phyloP scores from a whole-genome alignment of 345 rosid species.

The Citrus australasica region DNA sequence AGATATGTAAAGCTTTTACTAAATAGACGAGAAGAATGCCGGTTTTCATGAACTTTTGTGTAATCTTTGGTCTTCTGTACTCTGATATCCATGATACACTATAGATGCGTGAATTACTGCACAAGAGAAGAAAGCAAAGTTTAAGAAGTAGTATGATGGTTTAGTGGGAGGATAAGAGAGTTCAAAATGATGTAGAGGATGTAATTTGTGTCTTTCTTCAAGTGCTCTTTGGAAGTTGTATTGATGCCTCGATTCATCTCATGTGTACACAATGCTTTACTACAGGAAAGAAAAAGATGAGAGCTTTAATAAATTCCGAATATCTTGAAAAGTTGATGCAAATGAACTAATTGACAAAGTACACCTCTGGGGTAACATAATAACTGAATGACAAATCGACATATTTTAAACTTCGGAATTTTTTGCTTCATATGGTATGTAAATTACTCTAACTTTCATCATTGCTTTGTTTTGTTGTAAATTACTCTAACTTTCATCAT shows the following conservation, averaged over 20 bases:
- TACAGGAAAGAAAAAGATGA: not conserved
- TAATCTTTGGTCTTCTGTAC: not conserved
- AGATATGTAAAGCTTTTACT: not conserved
- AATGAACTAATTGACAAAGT: not conserved
- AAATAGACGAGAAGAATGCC: not conserved
- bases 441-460: not conserved
- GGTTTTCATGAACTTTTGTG: not conserved
- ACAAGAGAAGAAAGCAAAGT: not conserved
- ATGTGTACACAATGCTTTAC: slow-evolving; percentile 16
- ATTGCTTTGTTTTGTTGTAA: not conserved
- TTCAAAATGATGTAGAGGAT: not conserved
- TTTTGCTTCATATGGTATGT: not conserved
- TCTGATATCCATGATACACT: not conserved
- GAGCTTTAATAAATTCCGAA: not conserved
- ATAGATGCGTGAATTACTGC: not conserved
- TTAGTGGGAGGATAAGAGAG: not conserved
- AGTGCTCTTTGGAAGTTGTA: not conserved
- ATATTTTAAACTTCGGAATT: not conserved
- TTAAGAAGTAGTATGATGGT: not conserved
- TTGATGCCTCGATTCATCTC: not conserved
- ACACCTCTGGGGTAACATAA: not conserved
- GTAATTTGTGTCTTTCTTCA: not conserved
- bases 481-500: not conserved
- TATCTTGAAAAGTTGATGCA: not conserved
- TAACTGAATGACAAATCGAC: not conserved